Base-by-base conservation (phyloP, 805 yeast species). In the Scheffersomyces ergatensis region DNA sequence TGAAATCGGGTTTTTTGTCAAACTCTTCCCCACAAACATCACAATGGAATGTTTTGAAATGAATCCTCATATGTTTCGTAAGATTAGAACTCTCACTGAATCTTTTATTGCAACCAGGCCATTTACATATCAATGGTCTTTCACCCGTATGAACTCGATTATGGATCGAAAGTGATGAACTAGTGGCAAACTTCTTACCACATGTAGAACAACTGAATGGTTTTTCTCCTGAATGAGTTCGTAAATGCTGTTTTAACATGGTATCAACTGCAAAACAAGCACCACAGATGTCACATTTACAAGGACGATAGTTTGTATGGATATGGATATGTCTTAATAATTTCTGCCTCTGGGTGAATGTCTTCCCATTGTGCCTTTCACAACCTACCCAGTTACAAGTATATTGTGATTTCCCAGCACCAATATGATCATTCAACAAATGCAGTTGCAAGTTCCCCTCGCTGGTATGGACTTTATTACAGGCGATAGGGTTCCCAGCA, bases 41-140 rank as follows among this genome's bases (percentile, higher is more conserved):
- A 55, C 88, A 83, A 43, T 66, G 69, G 55, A 59, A 78, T 36
- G 62, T 54, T 43, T 82, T 74, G 32, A 67, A 64, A 59, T 92
- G 99, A 1, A 82, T 84, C 55, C 77, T 84, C 81, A 88, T 76
- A 60, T 92, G 99, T 54, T 92, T 92, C 16, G 86, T 82, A 51
- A 92, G 68, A 59, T 92, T 93, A 14, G 95, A 84, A 36, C 92
- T 82, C 60, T 93, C 98, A 44, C 92, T 83, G 57, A 92, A 92
- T 39, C 87, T 63, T 59, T 87, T 89, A 14, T 80, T 83, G 59
- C 99, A 92, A 1, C 86, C 83, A 0, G 87, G 88, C 63, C 77
- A 77, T 47, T 81, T 82, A 62, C 98, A 92, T 25, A 62, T 67
- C 49, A 92, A 67, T 2, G 97, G 97, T 60, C 85, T 88, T 44